Base-by-base conservation (phyloP, 805 yeast species). In the Scheffersomyces ergatensis region DNA sequence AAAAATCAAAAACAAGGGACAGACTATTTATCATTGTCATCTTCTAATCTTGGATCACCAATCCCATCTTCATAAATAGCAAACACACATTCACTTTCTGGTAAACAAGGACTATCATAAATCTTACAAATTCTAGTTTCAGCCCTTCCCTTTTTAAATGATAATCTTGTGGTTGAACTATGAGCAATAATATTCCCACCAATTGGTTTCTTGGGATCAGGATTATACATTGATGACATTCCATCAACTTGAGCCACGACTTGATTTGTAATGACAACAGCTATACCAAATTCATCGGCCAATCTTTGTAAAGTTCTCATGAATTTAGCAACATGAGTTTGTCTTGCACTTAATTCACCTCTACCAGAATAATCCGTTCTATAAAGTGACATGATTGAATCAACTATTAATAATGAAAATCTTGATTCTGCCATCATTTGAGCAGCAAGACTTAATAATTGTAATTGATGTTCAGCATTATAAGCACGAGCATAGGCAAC, bases 171-270 rank as follows among this genome's bases (percentile, higher is more conserved):
- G 5, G 98, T 92, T 2, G 97, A 89, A 15, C 96, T 83, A 62
- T 93, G 99, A 0, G 98, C 99, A 61, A 93, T 84, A 53, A 93
- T 93, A 58, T 93, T 92, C 54, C 99, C 99, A 46, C 99, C 99
- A 51, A 93, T 92, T 14, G 99, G 99, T 62, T 93, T 93, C 63
- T 93, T 93, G 13, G 98, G 97, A 62, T 93, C 99, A 1, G 97
- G 96, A 53, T 90, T 89, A 62, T 82, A 90, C 70, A 80, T 68
- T 20, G 79, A 74, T 32, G 80, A 80, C 55, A 95, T 95, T 1
- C 92, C 93, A 57, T 93, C 99, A 15, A 93, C 99, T 63, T 90
- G 97, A 3, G 98, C 97, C 5, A 89, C 97, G 17, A 93, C 99
- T 64, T 93, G 99, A 65, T 93, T 93, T 32, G 75, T 70, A 34